A percentile compares a stretch with the other conserved stretches of the same genome.
Evolutionary conservation across 495 filamentous ascomycete genomes (phyloP).

Genomic region (Viridothelium virens): DNA sequence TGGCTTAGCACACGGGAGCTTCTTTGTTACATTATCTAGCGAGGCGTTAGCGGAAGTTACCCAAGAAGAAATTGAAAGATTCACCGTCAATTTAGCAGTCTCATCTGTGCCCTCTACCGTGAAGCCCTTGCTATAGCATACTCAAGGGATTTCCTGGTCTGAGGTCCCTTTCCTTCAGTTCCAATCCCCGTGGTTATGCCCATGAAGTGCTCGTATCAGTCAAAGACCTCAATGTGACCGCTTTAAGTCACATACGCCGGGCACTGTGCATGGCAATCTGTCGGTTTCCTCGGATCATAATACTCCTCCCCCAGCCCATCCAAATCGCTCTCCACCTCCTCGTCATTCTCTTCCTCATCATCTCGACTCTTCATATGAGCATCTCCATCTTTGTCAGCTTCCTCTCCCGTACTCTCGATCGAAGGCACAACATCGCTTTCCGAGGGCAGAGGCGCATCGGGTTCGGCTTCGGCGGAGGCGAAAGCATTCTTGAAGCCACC

Average conservation of each 20-base stretch:
- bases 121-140: neutral
- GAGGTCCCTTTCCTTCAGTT: no score
- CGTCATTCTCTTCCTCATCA: conserved; percentile 13
- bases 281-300: conserved; percentile 48
- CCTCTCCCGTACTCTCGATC: conserved; percentile 6
- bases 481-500: conserved; percentile 50
- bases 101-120: neutral
- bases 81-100: neutral
- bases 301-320: conserved; percentile 35
- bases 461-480: conserved; percentile 22
- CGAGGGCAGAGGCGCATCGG: conserved; percentile 17
- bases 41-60: neutral
- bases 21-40: neutral
- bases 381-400: conserved; percentile 31
- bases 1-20: neutral
- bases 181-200: no score
- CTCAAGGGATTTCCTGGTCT: neutral
- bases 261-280: conserved; percentile 35
- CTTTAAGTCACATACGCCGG: neutral
- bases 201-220: neutral
- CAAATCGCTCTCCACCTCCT: conserved; percentile 41
- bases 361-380: conserved; percentile 15
- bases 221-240: neutral
- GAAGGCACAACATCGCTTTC: conserved; percentile 15
- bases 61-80: no score